A percentile compares a stretch with the other conserved stretches of the same genome.
phyloP scores from a whole-genome alignment of 2,329 filamentous ascomycete genomes.

The Celoporthe dispersa region DNA sequence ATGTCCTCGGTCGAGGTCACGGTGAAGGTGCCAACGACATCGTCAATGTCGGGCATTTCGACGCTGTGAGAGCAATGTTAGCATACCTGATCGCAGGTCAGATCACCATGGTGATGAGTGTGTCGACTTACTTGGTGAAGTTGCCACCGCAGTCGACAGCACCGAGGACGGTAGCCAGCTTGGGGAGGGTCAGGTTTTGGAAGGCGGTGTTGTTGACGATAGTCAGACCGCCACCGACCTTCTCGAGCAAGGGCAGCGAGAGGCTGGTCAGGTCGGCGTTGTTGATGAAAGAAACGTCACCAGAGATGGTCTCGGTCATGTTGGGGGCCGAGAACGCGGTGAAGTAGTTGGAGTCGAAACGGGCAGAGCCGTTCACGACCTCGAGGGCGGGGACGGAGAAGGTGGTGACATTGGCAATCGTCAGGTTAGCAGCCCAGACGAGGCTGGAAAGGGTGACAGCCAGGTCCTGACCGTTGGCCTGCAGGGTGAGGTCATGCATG shows the following conservation, averaged over 20 bases:
- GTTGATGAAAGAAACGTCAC: conserved; percentile 65
- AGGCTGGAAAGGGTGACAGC: conserved; percentile 78
- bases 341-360: conserved; percentile 82
- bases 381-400: conserved; percentile 75
- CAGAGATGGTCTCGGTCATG: conserved; percentile 67
- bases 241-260: conserved; percentile 70
- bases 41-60: conserved; percentile 66
- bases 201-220: conserved; percentile 90
- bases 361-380: conserved; percentile 76
- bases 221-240: conserved; percentile 77
- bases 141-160: conserved; percentile 84
- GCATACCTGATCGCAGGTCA: conserved; percentile 20
- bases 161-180: conserved; percentile 72
- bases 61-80: conserved; percentile 59
- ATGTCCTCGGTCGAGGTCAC: conserved; percentile 70
- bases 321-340: conserved; percentile 66
- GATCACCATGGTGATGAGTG: not conserved
- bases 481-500: conserved; percentile 75
- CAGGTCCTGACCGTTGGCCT: conserved; percentile 78
- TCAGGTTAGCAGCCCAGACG: conserved; percentile 77
- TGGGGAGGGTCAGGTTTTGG: conserved; percentile 65
- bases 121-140: conserved; percentile 73
- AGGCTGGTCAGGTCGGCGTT: conserved; percentile 72
- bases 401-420: conserved; percentile 77
- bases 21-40: conserved; percentile 75